Conservation (phyloP, 805 yeast genomes). For the Soucietia sequanensis region DNA sequence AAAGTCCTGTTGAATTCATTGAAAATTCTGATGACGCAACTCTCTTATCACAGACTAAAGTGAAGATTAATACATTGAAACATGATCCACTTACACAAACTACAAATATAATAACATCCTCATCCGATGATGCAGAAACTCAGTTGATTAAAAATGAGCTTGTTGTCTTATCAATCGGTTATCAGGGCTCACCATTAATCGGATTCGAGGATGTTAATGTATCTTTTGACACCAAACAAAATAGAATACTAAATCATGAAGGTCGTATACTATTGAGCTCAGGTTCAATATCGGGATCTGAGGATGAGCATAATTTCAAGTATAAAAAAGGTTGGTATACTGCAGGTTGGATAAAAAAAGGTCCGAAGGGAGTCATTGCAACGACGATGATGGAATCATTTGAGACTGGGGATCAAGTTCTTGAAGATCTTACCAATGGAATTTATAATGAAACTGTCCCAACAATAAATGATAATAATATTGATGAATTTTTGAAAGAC, state of each 20-base stretch:
- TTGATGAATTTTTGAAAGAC: constrained; percentile 8
- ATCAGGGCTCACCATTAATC: constrained; percentile 60
- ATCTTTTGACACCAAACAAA: constrained; percentile 20
- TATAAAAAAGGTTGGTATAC: constrained; percentile 59
- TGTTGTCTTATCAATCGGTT: constrained; percentile 81
- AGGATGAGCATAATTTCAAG: constrained; percentile 18
- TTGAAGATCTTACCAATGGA: constrained; percentile 50
- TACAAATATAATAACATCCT: constrained; percentile 35
- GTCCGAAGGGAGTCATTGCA: constrained; percentile 89
- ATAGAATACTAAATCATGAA: constrained; percentile 29
- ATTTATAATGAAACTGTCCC: constrained; percentile 19
- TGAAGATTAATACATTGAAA: constrained; percentile 46
- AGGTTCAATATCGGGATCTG: constrained; percentile 13
- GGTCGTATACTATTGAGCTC: constrained; percentile 28
- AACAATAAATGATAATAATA: constrained; percentile 17
- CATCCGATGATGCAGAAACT: constrained; percentile 18
- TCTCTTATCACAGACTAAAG: constrained; percentile 45
- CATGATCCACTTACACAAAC: constrained; percentile 37
- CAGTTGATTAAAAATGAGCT: constrained; percentile 52
- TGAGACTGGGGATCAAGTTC: constrained; percentile 64
- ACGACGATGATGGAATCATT: constrained; percentile 85
- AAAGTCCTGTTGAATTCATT: constrained; percentile 59
- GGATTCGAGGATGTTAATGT: constrained; percentile 50
- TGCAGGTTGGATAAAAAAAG: constrained; percentile 88
- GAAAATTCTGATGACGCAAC: constrained; percentile 31